Evolutionary conservation across 495 filamentous ascomycete genomes (phyloP), one percentile per base, ranked within the genome.

Genomic region (Xylaria telfairii): DNA sequence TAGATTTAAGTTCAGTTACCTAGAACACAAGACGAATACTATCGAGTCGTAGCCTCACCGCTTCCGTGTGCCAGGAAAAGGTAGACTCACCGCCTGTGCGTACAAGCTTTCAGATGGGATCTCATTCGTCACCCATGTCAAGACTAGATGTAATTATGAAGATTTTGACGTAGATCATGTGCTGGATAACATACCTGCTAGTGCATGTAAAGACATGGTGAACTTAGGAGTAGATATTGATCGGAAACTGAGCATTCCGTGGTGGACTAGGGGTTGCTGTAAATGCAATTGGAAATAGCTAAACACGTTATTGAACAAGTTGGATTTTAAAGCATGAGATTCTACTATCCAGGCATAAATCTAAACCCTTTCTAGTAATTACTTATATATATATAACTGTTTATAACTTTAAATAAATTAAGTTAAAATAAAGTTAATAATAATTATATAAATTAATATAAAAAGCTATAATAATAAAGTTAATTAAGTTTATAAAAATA

Each of bases 1-100:
- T 26, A 37, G 0, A 37, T 51, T 10, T 65, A 37, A 47, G 17
- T 44, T 47, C 3, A 28, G 41, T 46, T 53, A 65, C n/a, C 64
- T 66, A 34, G 54, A 37, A 61, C 42, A 68, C 39, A 34, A 41
- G 67, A 61, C 7, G 67, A 26, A 49, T 19, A 15, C 42, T 34
- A 4, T 46, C 30, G 12, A 2, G 53, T 3, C n/a, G 19, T 24
- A 17, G 60, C 19, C 28, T 68, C 54, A 60, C 56, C 41, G 54
- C 47, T 54, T 26, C 56, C 26, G 1, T 57, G 13, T 9, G 21
- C 10, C 37, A 32, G 7, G 12, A 15, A 28, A 37, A 39, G 32
- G 15, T 66, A 66, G 12, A 21, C 47, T 66, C 49, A 54, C 32
- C 46, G 32, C 49, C 6, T 5, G 28, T 28, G 21, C 13, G 26